Evolutionary conservation across 2,329 filamentous ascomycete species (phyloP), one percentile per base, ranked within the genome.

Genomic region (Aspergillus proliferans): DNA sequence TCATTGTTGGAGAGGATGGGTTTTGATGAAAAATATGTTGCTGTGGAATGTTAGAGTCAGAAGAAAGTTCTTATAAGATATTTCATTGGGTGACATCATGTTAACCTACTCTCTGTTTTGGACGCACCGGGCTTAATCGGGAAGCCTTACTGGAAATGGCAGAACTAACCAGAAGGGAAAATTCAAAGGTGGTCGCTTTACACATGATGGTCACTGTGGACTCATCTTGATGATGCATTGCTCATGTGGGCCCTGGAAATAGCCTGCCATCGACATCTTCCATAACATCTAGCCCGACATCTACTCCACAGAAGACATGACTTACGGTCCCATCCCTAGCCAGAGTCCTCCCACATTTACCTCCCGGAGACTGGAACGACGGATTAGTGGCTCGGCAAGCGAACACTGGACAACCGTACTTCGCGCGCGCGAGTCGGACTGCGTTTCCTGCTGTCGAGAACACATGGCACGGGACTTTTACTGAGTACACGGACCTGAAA

Each of bases 351-450:
- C 61, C 58, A 1, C 46, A 50, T 5, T 39, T 65, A 2, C 60
- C 61, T 8, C 12, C 53, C 30, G 62, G 59, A n/a, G 51, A 66
- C n/a, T 68, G 60, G 62, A 67, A 66, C 34, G 56, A 63, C 44
- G 62, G 55, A n/a, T 36, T 59, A 9, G 47, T 64, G 5, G 47
- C 57, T 6, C 54, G 44, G 50, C 42, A 60, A 38, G 3, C 47
- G 21, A 47, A 47, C 6, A 47, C 47, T 14, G 56, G 51, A 18
- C 30, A 46, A 8, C 58, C 59, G 14, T n/a, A 52, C 33, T 64
- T 67, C 47, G 45, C 50, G n/a, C 45, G 30, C n/a, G 36, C 38
- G 8, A 47, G 7, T 10, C 44, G 26, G 5, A 61, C 58, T 22
- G n/a, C 42, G 22, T 64, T 64, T 41, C 53, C 54, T 7, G 38